A percentile compares a stretch with the other conserved stretches of the same genome.
Conservation (phyloP, 2,329 filamentous ascomycete species). For the Dendrostoma leiphaemia region DNA sequence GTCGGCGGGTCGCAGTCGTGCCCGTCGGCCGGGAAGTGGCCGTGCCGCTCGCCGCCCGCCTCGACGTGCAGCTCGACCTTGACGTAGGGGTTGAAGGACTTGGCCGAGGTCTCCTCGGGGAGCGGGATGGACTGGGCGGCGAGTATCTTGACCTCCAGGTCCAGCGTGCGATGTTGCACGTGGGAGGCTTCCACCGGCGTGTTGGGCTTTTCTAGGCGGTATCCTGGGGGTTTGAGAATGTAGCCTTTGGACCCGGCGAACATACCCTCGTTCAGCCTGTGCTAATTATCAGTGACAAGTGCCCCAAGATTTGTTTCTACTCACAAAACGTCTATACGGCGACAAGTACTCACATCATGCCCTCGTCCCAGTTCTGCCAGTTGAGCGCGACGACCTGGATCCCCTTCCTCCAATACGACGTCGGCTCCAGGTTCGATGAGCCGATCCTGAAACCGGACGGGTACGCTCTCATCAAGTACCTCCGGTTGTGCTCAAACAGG, state of each 20-base stretch:
- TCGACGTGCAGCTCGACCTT: conserved; percentile 84
- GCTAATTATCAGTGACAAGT: not conserved
- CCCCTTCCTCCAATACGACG: conserved; percentile 81
- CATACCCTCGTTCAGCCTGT: conserved; percentile 78
- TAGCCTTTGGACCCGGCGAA: conserved; percentile 82
- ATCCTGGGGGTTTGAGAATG: conserved; percentile 70
- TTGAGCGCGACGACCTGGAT: conserved; percentile 91
- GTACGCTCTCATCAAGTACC: conserved; percentile 84
- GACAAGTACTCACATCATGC: conserved; percentile 77
- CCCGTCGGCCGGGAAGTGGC: conserved; percentile 11
- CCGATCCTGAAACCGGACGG: conserved; percentile 78
- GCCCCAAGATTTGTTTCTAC: not conserved
- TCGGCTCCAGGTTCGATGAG: conserved; percentile 85
- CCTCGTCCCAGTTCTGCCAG: conserved; percentile 88
- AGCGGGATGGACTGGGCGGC: conserved; percentile 76
- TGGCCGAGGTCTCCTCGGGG: conserved; percentile 48
- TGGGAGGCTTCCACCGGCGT: conserved; percentile 29
- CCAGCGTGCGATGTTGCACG: conserved; percentile 57
- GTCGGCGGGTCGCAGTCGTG: conserved; percentile 8
- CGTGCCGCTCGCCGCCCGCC: conserved; percentile 46
- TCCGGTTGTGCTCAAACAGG: conserved; percentile 78
- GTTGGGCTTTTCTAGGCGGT: conserved; percentile 34
- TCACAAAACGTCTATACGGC: too few relatives aligned
- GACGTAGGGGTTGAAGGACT: conserved; percentile 74
- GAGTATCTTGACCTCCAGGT: conserved; percentile 70